These are phyloP conservation scores for Carpinus fangiana DNA, from an alignment of 306 rosid species.

Conservation along the genomic window DNA sequence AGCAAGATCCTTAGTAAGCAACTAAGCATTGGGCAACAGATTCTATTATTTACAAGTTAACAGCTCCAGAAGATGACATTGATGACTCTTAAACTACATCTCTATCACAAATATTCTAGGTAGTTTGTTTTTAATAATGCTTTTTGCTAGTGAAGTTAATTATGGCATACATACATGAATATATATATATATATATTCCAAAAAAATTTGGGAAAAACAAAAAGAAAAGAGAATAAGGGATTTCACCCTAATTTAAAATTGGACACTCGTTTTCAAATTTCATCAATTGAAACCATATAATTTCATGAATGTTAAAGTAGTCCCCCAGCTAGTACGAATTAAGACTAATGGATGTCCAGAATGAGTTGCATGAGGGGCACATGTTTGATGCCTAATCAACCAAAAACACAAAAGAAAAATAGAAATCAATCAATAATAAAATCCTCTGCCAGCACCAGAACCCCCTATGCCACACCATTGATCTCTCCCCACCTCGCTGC, in stretches of 20 bases:
- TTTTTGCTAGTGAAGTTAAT: neutral
- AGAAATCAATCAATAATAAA: neutral
- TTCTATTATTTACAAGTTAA: neutral
- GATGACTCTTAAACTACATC: neutral
- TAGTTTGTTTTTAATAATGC: neutral
- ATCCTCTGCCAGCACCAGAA: neutral
- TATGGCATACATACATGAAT: no score
- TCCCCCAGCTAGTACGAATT: neutral
- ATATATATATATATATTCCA: no score
- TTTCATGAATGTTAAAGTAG: neutral
- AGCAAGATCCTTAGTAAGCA: neutral
- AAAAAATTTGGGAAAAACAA: no score
- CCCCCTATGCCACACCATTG: neutral
- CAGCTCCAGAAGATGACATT: neutral
- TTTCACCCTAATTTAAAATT: neutral
- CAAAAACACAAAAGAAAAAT: neutral
- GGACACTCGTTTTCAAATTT: neutral
- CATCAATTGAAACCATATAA: neutral
- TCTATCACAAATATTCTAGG: neutral
- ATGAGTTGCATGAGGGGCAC: neutral
- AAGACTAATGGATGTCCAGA: neutral
- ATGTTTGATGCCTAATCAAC: neutral
- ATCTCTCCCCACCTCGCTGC: neutral
- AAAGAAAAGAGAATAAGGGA: neutral
- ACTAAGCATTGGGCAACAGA: neutral